Evolutionary conservation across 495 filamentous ascomycete genomes (phyloP), one percentile per base, ranked within the genome.

Genomic region (Xylaria venustula): DNA sequence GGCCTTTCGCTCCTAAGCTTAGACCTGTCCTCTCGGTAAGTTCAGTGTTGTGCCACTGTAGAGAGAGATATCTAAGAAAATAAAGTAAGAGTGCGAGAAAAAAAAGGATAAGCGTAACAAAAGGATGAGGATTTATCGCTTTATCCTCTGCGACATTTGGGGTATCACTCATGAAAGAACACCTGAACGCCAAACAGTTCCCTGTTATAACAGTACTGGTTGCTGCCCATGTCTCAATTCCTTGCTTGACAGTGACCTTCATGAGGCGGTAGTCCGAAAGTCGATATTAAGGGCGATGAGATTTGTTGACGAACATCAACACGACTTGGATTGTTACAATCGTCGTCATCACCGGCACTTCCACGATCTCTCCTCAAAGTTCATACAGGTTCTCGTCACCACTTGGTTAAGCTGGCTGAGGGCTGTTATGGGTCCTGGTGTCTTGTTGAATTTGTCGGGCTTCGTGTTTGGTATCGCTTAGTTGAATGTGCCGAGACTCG

Each of bases 121-220:
- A 22, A 45, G 42, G 42, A 45, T 11, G 2, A n/a, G n/a, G n/a
- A n/a, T n/a, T n/a, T n/a, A n/a, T n/a, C n/a, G n/a, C n/a, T n/a
- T n/a, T n/a, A n/a, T n/a, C n/a, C n/a, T n/a, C n/a, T n/a, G n/a
- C n/a, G n/a, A n/a, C n/a, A n/a, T 28, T 12, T 8, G 12, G 49
- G 49, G 49, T 52, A 52, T 52, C 49, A 37, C 15, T 37, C 11
- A 23, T 37, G 28, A 45, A 47, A 57, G 41, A 34, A 47, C 11
- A 34, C 37, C 42, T 7, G 26, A 57, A 57, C 42, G 28, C 42
- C 54, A 1, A 15, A 50, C 2, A 8, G 28, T 2, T 22, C 41
- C 42, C 19, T 34, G 12, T 12, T 41, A 45, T 6, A 58, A 58
- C 54, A 32, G 41, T 19, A 8, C 47, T 34, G 1, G 23, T 56